These are phyloP conservation scores for Malassezia japonica DNA, from an alignment of 1,284 basidiomycete genomes.

Conservation along the genomic window DNA sequence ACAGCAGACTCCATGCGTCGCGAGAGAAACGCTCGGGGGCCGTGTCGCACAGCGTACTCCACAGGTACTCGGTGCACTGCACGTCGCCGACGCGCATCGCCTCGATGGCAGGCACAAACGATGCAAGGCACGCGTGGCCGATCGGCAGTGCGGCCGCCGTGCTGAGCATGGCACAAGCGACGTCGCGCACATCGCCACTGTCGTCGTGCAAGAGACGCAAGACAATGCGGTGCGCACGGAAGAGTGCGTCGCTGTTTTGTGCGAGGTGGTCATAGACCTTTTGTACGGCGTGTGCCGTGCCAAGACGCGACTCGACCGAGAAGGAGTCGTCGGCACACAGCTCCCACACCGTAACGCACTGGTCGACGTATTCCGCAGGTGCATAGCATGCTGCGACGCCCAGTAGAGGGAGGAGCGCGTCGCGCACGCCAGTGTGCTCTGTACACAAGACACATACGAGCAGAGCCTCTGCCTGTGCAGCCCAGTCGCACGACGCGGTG, in stretches of 20 bases:
- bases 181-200: conserved; percentile 10
- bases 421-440: conserved; percentile 21
- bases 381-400: background rate
- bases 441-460: conserved; percentile 6
- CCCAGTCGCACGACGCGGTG: background rate
- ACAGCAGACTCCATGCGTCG: background rate
- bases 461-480: background rate
- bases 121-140: too few relatives aligned
- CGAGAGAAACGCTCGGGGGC: background rate
- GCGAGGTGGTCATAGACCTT: too few relatives aligned
- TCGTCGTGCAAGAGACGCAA: conserved; percentile 13
- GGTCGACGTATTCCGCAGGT: background rate
- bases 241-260: too few relatives aligned
- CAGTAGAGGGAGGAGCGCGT: conserved; percentile 26
- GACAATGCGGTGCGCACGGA: background rate
- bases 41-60: background rate
- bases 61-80: conserved; percentile 8
- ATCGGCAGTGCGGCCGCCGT: background rate
- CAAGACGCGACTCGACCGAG: conserved; percentile 3
- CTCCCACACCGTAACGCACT: conserved; percentile 9
- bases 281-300: conserved; percentile 11
- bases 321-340: background rate
- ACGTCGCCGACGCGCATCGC: conserved; percentile 2
- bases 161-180: conserved; percentile 1
- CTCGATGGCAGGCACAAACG: background rate